Conservation (phyloP, 192 early-diverging fungal genomes). For the Diversispora epigaea region DNA sequence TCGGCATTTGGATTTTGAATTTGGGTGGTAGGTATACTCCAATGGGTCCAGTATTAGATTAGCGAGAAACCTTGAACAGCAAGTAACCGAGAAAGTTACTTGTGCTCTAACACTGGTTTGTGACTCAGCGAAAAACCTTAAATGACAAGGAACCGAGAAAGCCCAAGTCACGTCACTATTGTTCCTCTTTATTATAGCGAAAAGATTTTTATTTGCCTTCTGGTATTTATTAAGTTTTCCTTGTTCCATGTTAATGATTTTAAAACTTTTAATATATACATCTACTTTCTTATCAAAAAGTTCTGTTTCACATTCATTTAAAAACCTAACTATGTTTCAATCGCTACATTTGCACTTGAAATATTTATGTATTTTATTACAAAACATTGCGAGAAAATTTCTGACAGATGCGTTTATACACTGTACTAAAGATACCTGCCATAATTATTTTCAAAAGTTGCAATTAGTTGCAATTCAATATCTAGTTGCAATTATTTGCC, state of each 20-base stretch:
- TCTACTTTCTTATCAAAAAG: constrained; percentile 23
- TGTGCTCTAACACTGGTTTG: constrained; percentile 9
- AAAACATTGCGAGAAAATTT: too few relatives aligned
- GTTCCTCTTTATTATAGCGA: constrained; percentile 16
- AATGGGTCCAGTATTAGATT: constrained; percentile 21
- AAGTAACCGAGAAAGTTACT: background rate
- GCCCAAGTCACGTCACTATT: constrained; percentile 20
- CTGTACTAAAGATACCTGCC: too few relatives aligned
- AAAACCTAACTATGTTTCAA: constrained; percentile 11
- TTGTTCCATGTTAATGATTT: too few relatives aligned
- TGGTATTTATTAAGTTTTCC: too few relatives aligned
- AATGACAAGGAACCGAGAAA: constrained; percentile 20
- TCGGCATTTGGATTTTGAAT: too few relatives aligned
- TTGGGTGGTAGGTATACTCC: too few relatives aligned
- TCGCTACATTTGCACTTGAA: constrained; percentile 10
- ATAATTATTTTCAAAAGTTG: too few relatives aligned
- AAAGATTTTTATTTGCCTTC: too few relatives aligned
- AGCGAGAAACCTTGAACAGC: constrained; percentile 13
- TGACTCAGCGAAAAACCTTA: constrained; percentile 10
- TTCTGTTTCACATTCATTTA: constrained; percentile 18
- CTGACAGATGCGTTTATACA: too few relatives aligned
- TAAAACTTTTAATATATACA: constrained; percentile 28
- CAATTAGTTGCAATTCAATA: too few relatives aligned
- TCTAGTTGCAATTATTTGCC: too few relatives aligned
- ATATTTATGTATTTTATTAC: constrained; percentile 25